Evolutionary conservation across 805 yeast genomes (phyloP).

Genomic region (Hanseniaspora occidentalis): DNA sequence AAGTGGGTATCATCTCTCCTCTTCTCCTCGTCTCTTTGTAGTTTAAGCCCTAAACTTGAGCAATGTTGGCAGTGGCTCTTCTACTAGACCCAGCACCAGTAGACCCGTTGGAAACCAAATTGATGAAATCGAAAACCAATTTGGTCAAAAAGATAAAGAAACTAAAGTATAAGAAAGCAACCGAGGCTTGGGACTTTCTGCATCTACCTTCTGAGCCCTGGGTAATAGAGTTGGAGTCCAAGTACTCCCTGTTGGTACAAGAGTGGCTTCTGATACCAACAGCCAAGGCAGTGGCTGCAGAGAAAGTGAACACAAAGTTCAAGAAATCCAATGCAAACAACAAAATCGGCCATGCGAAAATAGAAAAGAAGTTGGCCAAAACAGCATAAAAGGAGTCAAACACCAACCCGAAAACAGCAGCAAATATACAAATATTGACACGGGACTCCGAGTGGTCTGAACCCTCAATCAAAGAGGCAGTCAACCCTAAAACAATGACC

Average conservation of each 20-base stretch:
- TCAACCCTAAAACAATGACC: constrained; percentile 70
- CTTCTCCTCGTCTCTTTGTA: too few relatives aligned
- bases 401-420: constrained; percentile 76
- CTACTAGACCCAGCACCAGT: constrained; percentile 32
- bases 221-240: constrained; percentile 52
- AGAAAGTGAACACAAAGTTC: constrained; percentile 82
- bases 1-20: too few relatives aligned
- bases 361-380: constrained; percentile 61
- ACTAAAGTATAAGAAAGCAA: constrained; percentile 76
- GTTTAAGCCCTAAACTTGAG: constrained; percentile 54
- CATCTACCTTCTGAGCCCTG: constrained; percentile 79
- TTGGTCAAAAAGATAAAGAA: constrained; percentile 64
- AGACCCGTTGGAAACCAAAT: constrained; percentile 46
- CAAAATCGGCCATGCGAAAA: constrained; percentile 79
- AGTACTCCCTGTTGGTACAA: constrained; percentile 56
- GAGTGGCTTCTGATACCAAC: constrained; percentile 81
- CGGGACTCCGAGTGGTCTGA: constrained; percentile 39
- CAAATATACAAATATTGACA: constrained; percentile 79
- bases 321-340: constrained; percentile 69
- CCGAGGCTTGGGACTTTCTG: constrained; percentile 83
- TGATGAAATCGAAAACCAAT: constrained; percentile 36
- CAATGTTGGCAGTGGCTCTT: constrained; percentile 46
- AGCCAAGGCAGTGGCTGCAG: constrained; percentile 92
- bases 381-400: constrained; percentile 73
- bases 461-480: constrained; percentile 77